Base-by-base conservation (phyloP, 352 stramenopile species). In the Pythium sp. region DNA sequence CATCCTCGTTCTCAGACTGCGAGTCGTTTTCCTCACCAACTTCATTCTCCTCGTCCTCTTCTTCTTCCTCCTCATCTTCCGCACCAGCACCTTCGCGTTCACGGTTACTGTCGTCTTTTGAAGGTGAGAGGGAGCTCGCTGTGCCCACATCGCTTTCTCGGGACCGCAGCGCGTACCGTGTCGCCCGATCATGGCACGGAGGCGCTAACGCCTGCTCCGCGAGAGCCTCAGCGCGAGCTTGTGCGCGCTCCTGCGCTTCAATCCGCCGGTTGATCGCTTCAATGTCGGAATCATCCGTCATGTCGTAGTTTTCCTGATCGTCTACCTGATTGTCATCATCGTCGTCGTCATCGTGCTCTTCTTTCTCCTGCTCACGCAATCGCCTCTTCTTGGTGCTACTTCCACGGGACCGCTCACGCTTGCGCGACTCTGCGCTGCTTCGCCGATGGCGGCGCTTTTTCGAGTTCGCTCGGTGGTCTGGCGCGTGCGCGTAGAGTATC, bases 121-220 rank as follows among this genome's bases (percentile, higher is more conserved):
- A 61, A 53, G 79, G 78, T 4, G 71, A 82, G 14, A 69, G 49
- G 2, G 67, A 69, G 8, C 73, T 67, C 51, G 75, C 74, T 1
- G 61, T 69, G 1, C 62, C 55, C 11, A 62, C 57, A 43, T 84
- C 69, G 59, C 68, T 80, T 30, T 87, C 77, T 26, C 80, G 74
- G 4, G 77, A 88, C 14, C 86, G 84, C 63, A 94, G 65, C 4
- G 82, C 77, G 54, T 92, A 94, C 18, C 82, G 79, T 5, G 77
- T 76, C 9, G 76, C 71, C n/a, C 74, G 71, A 6, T 67, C 73
- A 20, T 72, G 67, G 12, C 62, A 64, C 6, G 64, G 38, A 54
- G 69, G 64, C 46, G 62, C 65, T 7, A 62, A 24, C 59, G 59
- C 68, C 38, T 73, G 58, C 14, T 79, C 43, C 0, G 43, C 76